Percentiles rank a stretch among this genome's conserved stretches.
These are phyloP conservation scores for Hydrangea macrophylla DNA, from an alignment of 148 eudicot genomes.

Conservation along the genomic window DNA sequence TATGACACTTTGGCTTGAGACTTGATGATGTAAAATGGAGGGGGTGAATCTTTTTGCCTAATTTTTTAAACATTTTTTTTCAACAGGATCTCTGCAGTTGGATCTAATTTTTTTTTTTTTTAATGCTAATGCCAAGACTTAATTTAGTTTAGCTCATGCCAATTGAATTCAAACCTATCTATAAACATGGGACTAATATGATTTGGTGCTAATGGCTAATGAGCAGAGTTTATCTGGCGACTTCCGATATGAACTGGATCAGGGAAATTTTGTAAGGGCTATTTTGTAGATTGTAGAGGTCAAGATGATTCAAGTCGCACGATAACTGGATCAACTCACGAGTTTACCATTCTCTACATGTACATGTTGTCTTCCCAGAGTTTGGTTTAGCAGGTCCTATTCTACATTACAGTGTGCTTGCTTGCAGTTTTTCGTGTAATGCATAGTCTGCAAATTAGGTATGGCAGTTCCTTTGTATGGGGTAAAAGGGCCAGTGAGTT, in stretches of 20 bases:
- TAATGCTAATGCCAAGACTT: too few species aligned
- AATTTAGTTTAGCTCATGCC: background rate
- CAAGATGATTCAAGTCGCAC: conserved; percentile 20
- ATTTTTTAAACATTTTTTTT: background rate
- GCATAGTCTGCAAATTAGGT: background rate
- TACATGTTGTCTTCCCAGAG: conserved; percentile 30
- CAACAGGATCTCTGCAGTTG: background rate
- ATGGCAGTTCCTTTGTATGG: conserved; percentile 23
- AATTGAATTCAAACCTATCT: background rate
- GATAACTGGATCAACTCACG: conserved; percentile 24
- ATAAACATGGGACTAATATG: background rate
- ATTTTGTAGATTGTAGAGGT: conserved; percentile 23
- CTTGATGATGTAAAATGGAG: background rate
- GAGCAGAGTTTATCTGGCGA: conserved; percentile 25
- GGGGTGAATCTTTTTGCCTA: background rate
- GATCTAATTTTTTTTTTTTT: background rate
- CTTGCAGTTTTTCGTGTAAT: conserved; percentile 34
- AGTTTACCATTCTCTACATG: conserved; percentile 26
- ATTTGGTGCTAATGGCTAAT: conserved; percentile 10
- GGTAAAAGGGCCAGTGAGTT: conserved; percentile 24
- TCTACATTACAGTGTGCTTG: conserved; percentile 43
- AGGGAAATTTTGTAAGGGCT: conserved; percentile 23
- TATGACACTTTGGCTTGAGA: background rate
- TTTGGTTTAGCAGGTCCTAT: conserved; percentile 23
- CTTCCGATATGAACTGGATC: conserved; percentile 23